phyloP scores from a whole-genome alignment of 371 early-diverging fungal species.

The Rhizopus sp. region DNA sequence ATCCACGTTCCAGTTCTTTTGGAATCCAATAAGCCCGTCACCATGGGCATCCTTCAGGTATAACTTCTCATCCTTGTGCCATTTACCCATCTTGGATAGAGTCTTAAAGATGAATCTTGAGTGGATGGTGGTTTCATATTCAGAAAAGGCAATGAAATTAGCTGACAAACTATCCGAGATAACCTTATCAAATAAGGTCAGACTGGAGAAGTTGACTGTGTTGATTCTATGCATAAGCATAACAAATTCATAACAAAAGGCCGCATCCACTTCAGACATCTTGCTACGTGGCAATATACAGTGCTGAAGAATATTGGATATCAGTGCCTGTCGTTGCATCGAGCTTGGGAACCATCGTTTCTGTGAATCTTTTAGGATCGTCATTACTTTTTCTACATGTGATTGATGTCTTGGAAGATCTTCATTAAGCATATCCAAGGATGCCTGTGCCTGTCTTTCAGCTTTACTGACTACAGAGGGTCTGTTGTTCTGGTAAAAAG shows the following conservation, averaged over 20 bases:
- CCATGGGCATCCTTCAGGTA: slow-evolving; percentile 65
- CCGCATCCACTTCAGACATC: slow-evolving; percentile 79
- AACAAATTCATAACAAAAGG: slow-evolving; percentile 83
- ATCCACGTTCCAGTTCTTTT: slow-evolving; percentile 60
- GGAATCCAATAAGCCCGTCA: slow-evolving; percentile 73
- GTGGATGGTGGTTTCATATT: slow-evolving; percentile 78
- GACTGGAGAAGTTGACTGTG: slow-evolving; percentile 74
- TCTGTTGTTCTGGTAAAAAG: slow-evolving; percentile 28
- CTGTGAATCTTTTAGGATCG: slow-evolving; percentile 64
- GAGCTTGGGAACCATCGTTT: slow-evolving; percentile 69
- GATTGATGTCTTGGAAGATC: slow-evolving; percentile 49
- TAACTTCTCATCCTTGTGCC: slow-evolving; percentile 58
- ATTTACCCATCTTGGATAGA: slow-evolving; percentile 58
- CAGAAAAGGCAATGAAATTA: slow-evolving; percentile 65
- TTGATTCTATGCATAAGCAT: slow-evolving; percentile 77
- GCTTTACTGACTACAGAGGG: slow-evolving; percentile 36
- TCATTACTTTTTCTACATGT: slow-evolving; percentile 48
- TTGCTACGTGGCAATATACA: slow-evolving; percentile 81
- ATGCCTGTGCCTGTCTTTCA: slow-evolving; percentile 41
- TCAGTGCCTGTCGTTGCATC: slow-evolving; percentile 53
- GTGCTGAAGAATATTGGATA: slow-evolving; percentile 68
- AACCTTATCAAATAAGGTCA: slow-evolving; percentile 78
- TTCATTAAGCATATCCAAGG: slow-evolving; percentile 30
- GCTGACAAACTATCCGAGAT: slow-evolving; percentile 46
- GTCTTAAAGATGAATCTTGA: slow-evolving; percentile 65